Base-by-base conservation (phyloP, 1,284 basidiomycete genomes). In the Ganoderma multipileum region DNA sequence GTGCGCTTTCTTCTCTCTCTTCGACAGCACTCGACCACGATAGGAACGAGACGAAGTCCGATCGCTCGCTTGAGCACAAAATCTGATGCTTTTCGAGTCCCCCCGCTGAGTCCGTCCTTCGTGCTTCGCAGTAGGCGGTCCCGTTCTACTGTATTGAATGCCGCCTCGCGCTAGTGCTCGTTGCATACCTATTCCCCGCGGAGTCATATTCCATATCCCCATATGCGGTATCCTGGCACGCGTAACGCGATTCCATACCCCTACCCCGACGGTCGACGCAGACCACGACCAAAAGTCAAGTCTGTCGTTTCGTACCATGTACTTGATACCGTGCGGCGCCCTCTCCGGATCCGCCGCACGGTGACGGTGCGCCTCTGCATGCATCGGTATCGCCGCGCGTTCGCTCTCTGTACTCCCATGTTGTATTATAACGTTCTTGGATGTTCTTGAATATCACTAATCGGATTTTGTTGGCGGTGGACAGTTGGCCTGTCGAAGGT, bases 41-140 rank as follows among this genome's bases (percentile, higher is more conserved):
- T 38, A 61, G 57, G 16, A 63, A 69, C 65, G 75, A 76, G 68
- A 72, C 70, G 65, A 69, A 58, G 23, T 76, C 75, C 26, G 73
- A 72, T 42, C 73, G 67, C 52, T 74, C 73, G 38, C 54, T 72
- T 61, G 70, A 70, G 44, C 63, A 70, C 23, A 76, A 76, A 63
- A 69, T 71, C 58, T 76, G 64, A 58, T 3, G 16, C 55, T 6
- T 14, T 14, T 57, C n/a, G 20, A 26, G 8, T 9, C 23, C 47
- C 8, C 47, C 20, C 23, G 47, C 18, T 9, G 5, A n/a, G 18
- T n/a, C n/a, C 47, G n/a, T 28, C 36, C 36, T 26, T 38, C 23
- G 23, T 14, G 50, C 14, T 14, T 52, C 42, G n/a, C n/a, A n/a
- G n/a, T n/a, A n/a, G n/a, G n/a, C 18, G 20, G 8, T 14, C 28